Percentiles rank a stretch among this genome's conserved stretches.
Evolutionary conservation across 75 land plant genomes (phyloP).

Genomic region (Adiantum capillusveneris): DNA sequence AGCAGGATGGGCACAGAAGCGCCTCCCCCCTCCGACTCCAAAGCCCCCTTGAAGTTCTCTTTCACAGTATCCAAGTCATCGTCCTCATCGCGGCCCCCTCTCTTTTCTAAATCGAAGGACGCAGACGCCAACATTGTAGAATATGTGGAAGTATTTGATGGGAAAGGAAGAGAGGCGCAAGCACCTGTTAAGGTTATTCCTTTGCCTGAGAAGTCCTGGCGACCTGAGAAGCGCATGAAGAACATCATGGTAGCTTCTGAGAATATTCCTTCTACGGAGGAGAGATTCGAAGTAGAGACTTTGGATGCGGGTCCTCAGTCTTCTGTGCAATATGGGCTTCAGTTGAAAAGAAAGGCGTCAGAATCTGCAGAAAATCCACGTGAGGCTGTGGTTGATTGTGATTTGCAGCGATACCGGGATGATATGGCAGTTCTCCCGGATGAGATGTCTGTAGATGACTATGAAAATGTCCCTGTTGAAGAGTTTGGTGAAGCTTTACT

Average conservation of each 20-base stretch:
- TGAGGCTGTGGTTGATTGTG: conserved; percentile 10
- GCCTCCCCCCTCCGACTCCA: background rate
- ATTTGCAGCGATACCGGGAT: conserved; percentile 27
- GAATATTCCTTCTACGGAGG: conserved; percentile 9
- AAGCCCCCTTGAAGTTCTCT: conserved; percentile 24
- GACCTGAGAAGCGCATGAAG: conserved; percentile 31
- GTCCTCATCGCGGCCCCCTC: conserved; percentile 13
- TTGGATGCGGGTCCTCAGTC: conserved; percentile 15
- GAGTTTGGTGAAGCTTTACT: conserved; percentile 66
- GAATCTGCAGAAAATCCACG: background rate
- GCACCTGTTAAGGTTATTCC: conserved; percentile 35
- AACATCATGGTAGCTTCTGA: conserved; percentile 20
- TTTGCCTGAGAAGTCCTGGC: conserved; percentile 44
- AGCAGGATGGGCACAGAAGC: background rate
- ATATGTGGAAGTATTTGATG: conserved; percentile 53
- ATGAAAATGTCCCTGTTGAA: conserved; percentile 60
- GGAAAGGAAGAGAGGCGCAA: conserved; percentile 11
- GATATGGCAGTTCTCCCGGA: conserved; percentile 59
- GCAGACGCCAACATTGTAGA: conserved; percentile 11
- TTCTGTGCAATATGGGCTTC: conserved; percentile 15
- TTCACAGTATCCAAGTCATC: conserved; percentile 32
- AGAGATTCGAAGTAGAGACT: conserved; percentile 18
- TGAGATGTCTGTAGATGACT: conserved; percentile 41
- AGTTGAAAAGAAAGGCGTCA: background rate
- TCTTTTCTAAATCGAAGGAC: conserved; percentile 4